phyloP scores from a whole-genome alignment of 1,284 basidiomycete species.

The Sanguinoderma infundibulare region DNA sequence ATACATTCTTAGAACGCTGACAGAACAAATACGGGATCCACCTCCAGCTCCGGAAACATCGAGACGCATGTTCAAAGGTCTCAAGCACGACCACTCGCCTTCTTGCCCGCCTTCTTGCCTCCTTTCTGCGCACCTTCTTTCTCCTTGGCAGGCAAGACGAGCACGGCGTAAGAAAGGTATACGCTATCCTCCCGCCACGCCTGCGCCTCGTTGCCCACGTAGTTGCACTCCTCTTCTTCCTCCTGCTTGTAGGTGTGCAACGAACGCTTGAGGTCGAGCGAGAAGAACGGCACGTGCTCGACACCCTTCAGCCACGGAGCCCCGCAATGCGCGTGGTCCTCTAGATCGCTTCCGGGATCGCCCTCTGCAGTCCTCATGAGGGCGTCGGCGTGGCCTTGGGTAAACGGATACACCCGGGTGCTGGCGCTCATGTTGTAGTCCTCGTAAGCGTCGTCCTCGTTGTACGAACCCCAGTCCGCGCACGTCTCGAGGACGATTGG shows the following conservation, averaged over 20 bases:
- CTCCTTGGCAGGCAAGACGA: too few relatives aligned
- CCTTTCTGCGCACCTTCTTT: too few relatives aligned
- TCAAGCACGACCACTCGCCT: too few relatives aligned
- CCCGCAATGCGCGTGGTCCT: constrained; percentile 1
- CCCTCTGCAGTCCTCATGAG: neutral
- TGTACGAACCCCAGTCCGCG: constrained; percentile 4
- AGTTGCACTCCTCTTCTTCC: constrained; percentile 21
- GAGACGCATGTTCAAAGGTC: too few relatives aligned
- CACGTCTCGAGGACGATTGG: constrained; percentile 29
- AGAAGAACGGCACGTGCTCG: constrained; percentile 32
- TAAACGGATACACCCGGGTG: constrained; percentile 31
- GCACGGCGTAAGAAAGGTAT: constrained; percentile 39
- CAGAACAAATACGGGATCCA: too few relatives aligned
- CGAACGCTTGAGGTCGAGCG: constrained; percentile 17
- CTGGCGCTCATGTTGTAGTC: constrained; percentile 6
- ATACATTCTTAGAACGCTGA: too few relatives aligned
- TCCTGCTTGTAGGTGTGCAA: constrained; percentile 21
- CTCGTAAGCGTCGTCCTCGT: constrained; percentile 1
- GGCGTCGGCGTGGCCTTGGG: constrained; percentile 31
- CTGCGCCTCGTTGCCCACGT: constrained; percentile 34
- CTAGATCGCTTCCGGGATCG: neutral
- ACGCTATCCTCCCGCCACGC: constrained; percentile 32
- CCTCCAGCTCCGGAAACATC: too few relatives aligned
- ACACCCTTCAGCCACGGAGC: constrained; percentile 18
- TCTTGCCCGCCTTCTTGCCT: too few relatives aligned